Conservation (phyloP, 768 basidiomycete genomes). For the Tricholoma furcatifolium region DNA sequence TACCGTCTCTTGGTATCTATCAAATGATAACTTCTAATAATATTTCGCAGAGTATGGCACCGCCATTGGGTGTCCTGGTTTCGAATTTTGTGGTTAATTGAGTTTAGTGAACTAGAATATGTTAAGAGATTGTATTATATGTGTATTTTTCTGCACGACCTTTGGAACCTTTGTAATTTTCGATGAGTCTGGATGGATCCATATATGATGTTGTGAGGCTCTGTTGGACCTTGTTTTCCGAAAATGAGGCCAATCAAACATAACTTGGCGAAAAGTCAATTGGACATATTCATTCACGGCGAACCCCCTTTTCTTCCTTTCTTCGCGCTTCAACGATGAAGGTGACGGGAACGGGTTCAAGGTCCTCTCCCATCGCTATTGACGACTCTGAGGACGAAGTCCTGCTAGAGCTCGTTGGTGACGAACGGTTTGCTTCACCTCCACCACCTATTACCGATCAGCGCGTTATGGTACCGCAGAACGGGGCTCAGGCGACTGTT, state of each 20-base stretch:
- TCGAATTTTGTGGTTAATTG: slow-evolving; percentile 49
- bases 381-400: slow-evolving; percentile 44
- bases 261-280: not conserved
- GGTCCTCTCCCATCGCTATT: slow-evolving; percentile 34
- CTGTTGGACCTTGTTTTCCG: not conserved
- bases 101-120: not conserved
- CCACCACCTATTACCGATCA: slow-evolving; percentile 3
- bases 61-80: slow-evolving; percentile 51
- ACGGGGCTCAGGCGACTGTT: not conserved
- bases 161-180: no score
- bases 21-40: not conserved
- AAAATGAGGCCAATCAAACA: not conserved
- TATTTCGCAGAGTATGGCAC: slow-evolving; percentile 40
- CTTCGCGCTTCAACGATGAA: slow-evolving; percentile 10
- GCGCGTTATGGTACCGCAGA: slow-evolving; percentile 3
- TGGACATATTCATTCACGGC: not conserved
- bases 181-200: not conserved
- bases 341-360: slow-evolving; percentile 29
- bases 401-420: slow-evolving; percentile 27
- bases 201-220: not conserved
- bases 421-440: slow-evolving; percentile 10
- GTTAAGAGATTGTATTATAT: not conserved
- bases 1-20: not conserved
- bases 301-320: not conserved
- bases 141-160: no score